Evolutionary conservation across 768 basidiomycete genomes (phyloP), one percentile per base, ranked within the genome.

Genomic region (Cubamyces sp.): DNA sequence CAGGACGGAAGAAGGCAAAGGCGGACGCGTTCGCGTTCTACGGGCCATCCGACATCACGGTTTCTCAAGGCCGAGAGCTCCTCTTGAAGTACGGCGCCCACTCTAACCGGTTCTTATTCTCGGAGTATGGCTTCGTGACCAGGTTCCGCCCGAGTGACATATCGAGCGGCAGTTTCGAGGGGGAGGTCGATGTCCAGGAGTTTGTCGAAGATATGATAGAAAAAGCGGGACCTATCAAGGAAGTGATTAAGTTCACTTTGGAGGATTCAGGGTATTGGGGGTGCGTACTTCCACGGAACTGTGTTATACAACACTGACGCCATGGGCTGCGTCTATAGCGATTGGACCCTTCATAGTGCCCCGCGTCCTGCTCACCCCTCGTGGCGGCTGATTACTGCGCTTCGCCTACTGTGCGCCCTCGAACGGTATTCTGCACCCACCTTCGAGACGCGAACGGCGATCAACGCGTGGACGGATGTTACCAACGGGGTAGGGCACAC

Each of bases 41-140:
- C 3, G 71, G 63, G 5, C 46, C 63, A 5, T 64, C 77, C 21
- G 71, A 79, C 25, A 61, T 65, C 3, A 70, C 73, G 0, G 74
- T 88, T 21, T 59, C 71, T 28, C 64, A 76, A 48, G 86, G 83
- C 16, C 82, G 89, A 28, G 91, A 98, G 69, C 74, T 97, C 2
- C 83, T 82, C 45, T 79, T 98, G 60, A 83, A 82, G 52, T 98
- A 98, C 67, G 95, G 94, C 0, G 71, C 77, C 6, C 95, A 96
- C 74, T 75, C 86, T 25, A 96, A 94, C 65, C 80, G 82, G 43
- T 87, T 82, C 3, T 73, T 98, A 23, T 90, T 95, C 70, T 81
- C 87, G 21, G 96, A 98, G 72, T 98, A 98, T 74, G 96, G 96
- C 0, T 98, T 98, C 71, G 82, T 90, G 34, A 81, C 82, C 65